These are phyloP conservation scores for Tanacetum coccineum DNA, from an alignment of 129 eudicot species.

Conservation along the genomic window DNA sequence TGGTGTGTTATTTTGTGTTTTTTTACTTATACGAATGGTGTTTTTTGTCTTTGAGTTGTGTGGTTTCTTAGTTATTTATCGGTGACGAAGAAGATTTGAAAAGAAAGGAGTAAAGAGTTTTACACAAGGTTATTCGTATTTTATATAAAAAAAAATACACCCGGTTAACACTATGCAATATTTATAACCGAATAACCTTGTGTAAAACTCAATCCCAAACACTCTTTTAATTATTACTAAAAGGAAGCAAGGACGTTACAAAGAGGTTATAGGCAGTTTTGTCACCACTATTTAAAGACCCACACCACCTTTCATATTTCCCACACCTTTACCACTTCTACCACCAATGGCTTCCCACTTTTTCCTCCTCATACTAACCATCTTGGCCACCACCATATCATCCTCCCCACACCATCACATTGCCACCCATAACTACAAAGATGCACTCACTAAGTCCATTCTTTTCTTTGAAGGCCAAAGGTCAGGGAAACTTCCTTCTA, in stretches of 20 bases:
- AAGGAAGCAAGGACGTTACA: conserved; percentile 12
- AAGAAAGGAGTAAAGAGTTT: too few relatives aligned
- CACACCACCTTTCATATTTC: conserved; percentile 6
- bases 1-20: too few relatives aligned
- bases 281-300: conserved; percentile 16
- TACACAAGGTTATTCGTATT: too few relatives aligned
- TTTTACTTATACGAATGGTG: too few relatives aligned
- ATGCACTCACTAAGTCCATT: conserved; percentile 52
- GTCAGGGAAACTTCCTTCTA: conserved; percentile 53
- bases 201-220: background rate
- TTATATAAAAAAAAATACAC: too few relatives aligned
- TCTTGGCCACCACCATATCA: conserved; percentile 2
- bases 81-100: too few relatives aligned
- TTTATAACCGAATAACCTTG: too few relatives aligned
- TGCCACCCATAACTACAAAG: conserved; percentile 42
- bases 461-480: conserved; percentile 66
- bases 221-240: too few relatives aligned
- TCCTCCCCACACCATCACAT: conserved; percentile 26
- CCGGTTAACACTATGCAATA: too few relatives aligned
- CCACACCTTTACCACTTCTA: background rate
- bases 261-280: background rate
- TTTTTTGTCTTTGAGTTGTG: too few relatives aligned
- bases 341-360: conserved; percentile 22
- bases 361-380: conserved; percentile 3
- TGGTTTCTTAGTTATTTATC: too few relatives aligned